These are phyloP conservation scores for Cardiospermum halicacabum DNA, from an alignment of 345 rosid genomes.

Conservation along the genomic window DNA sequence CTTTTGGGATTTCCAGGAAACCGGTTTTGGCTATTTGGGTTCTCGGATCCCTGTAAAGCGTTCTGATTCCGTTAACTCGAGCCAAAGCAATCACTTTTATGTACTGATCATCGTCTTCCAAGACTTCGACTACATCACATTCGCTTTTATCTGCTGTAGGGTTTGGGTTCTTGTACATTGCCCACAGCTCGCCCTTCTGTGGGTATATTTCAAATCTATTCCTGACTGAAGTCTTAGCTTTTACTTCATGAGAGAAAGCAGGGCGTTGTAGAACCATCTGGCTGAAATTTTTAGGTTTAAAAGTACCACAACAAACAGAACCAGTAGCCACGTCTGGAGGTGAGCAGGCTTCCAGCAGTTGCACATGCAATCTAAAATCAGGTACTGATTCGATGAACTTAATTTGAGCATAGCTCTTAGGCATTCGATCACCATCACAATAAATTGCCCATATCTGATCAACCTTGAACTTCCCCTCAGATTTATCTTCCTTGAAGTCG, in stretches of 20 bases:
- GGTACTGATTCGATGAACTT: slow-evolving; percentile 30
- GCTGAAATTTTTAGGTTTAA: slow-evolving; percentile 30
- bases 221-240: slow-evolving; percentile 17
- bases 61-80: slow-evolving; percentile 13
- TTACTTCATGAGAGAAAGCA: slow-evolving; percentile 43
- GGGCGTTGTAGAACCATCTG: slow-evolving; percentile 18
- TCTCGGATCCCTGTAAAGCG: slow-evolving; percentile 30
- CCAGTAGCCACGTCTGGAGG: slow-evolving; percentile 11
- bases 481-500: slow-evolving; percentile 38
- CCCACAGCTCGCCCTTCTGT: slow-evolving; percentile 53
- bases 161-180: slow-evolving; percentile 36
- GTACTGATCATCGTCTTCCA: slow-evolving; percentile 23
- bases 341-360: slow-evolving; percentile 30
- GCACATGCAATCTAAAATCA: slow-evolving; percentile 40
- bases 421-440: slow-evolving; percentile 32
- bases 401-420: slow-evolving; percentile 44
- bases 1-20: slow-evolving; percentile 24
- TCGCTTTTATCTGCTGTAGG: slow-evolving; percentile 16
- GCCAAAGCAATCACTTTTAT: slow-evolving; percentile 27
- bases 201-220: slow-evolving; percentile 35
- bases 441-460: slow-evolving; percentile 52
- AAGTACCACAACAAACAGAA: slow-evolving; percentile 42
- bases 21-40: slow-evolving; percentile 24
- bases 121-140: slow-evolving; percentile 43
- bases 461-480: slow-evolving; percentile 32